A percentile compares a stretch with the other conserved stretches of the same genome.
phyloP scores from a whole-genome alignment of 495 filamentous ascomycete species.

The Immersiella caudata region DNA sequence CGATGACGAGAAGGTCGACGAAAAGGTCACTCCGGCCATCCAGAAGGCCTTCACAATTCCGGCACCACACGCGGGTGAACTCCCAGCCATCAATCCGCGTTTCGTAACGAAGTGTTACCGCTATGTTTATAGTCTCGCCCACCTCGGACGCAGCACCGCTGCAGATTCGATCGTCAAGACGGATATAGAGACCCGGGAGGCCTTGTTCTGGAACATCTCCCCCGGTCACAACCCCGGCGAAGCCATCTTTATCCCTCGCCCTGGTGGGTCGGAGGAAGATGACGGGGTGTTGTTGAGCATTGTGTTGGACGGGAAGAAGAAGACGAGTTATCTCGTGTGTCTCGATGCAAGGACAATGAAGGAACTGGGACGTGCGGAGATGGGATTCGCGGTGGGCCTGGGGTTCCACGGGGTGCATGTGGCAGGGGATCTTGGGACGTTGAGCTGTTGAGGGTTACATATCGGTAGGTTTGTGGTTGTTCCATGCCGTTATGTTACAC shows the following conservation, averaged over 20 bases:
- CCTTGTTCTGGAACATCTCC: conserved; percentile 54
- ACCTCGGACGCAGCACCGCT: conserved; percentile 61
- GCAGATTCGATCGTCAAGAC: conserved; percentile 71
- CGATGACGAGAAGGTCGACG: background rate
- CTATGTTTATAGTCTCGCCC: conserved; percentile 65
- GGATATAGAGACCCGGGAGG: conserved; percentile 57
- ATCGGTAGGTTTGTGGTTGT: no score
- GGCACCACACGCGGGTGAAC: conserved; percentile 52
- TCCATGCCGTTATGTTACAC: no score
- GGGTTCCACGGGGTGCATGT: conserved; percentile 72
- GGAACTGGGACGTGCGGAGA: conserved; percentile 67
- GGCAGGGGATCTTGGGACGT: background rate
- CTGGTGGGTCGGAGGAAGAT: conserved; percentile 57
- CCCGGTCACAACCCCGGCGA: conserved; percentile 72
- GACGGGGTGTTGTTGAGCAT: conserved; percentile 73
- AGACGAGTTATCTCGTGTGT: conserved; percentile 68
- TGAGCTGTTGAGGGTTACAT: background rate
- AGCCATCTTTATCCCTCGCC: conserved; percentile 68
- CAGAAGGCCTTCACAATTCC: conserved; percentile 45
- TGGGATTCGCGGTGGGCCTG: conserved; percentile 62
- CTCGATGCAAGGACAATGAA: conserved; percentile 66
- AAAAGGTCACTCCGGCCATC: conserved; percentile 16
- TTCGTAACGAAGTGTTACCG: conserved; percentile 58
- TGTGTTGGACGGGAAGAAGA: conserved; percentile 64
- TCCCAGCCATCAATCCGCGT: conserved; percentile 69